Evolutionary conservation across 768 basidiomycete species (phyloP).

Genomic region (Pulveroboletus frians): DNA sequence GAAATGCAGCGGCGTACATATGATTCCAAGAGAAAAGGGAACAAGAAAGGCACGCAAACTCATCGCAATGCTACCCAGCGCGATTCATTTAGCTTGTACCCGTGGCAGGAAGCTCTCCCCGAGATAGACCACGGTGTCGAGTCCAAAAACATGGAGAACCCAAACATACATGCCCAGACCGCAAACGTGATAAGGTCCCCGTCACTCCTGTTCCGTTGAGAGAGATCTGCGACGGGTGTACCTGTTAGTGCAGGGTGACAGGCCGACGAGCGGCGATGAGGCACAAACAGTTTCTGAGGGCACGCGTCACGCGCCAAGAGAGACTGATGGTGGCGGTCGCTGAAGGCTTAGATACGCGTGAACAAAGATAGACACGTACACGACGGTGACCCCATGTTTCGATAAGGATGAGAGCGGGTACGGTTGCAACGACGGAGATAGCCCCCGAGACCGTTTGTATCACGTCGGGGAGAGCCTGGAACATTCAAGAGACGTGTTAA

Average conservation of each 20-base stretch:
- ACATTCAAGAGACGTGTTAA: background rate
- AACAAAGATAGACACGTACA: slow-evolving; percentile 29
- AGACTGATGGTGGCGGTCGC: background rate
- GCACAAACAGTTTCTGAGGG: slow-evolving; percentile 55
- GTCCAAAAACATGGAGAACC: slow-evolving; percentile 72
- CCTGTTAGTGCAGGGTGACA: slow-evolving; percentile 53
- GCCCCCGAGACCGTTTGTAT: slow-evolving; percentile 71
- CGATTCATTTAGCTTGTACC: slow-evolving; percentile 70
- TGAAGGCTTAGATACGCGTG: slow-evolving; percentile 18
- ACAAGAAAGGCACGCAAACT: background rate
- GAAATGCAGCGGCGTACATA: background rate
- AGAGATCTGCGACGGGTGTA: slow-evolving; percentile 44
- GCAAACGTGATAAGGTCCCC: slow-evolving; percentile 67
- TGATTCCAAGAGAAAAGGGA: background rate
- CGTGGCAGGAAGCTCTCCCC: slow-evolving; percentile 79
- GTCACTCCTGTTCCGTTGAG: slow-evolving; percentile 45
- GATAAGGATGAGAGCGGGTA: slow-evolving; percentile 64
- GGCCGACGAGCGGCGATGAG: slow-evolving; percentile 69
- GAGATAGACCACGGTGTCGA: slow-evolving; percentile 71
- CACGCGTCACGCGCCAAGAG: slow-evolving; percentile 31
- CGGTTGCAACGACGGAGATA: slow-evolving; percentile 66
- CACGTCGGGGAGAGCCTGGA: slow-evolving; percentile 52
- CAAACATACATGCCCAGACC: slow-evolving; percentile 70
- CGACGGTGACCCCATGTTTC: slow-evolving; percentile 70
- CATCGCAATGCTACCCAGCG: slow-evolving; percentile 58